A percentile compares a stretch with the other conserved stretches of the same genome.
Evolutionary conservation across 2,329 filamentous ascomycete species (phyloP).

Genomic region (Aureobasidium leucospermi): DNA sequence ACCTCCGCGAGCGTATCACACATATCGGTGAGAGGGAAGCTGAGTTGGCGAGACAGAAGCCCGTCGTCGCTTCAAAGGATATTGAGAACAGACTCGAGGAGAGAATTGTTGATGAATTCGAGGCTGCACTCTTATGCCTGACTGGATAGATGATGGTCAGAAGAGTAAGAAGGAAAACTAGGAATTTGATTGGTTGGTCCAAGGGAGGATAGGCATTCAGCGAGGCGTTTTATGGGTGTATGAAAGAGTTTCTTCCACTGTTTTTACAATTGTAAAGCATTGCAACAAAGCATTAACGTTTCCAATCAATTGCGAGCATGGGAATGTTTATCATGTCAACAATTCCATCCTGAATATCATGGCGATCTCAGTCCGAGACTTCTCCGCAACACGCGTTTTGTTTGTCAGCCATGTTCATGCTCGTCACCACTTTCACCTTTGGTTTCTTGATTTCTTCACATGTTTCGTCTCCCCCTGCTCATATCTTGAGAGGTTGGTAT

Average conservation of each 20-base stretch:
- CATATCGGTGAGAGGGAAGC: conserved; percentile 66
- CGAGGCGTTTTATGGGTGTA: not conserved
- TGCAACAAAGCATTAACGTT: not conserved
- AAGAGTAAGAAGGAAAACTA: not conserved
- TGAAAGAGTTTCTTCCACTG: not conserved
- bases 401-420: not conserved
- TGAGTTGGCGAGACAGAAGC: conserved; percentile 46
- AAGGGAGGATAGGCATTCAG: not conserved
- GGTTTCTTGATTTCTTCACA: too few species aligned
- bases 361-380: not conserved
- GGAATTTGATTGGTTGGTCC: not conserved
- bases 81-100: conserved; percentile 64
- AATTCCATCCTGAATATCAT: not conserved
- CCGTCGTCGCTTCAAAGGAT: conserved; percentile 26
- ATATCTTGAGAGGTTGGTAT: too few species aligned
- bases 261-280: not conserved
- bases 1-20: conserved; percentile 65
- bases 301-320: too few species aligned
- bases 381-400: not conserved
- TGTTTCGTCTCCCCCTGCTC: too few species aligned
- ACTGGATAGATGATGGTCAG: not conserved
- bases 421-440: not conserved
- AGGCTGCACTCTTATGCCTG: conserved; percentile 27
- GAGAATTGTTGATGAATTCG: conserved; percentile 64
- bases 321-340: too few species aligned